Evolutionary conservation across 2,329 filamentous ascomycete species (phyloP), one percentile per base, ranked within the genome.

Genomic region (Xylariaceae sp.): DNA sequence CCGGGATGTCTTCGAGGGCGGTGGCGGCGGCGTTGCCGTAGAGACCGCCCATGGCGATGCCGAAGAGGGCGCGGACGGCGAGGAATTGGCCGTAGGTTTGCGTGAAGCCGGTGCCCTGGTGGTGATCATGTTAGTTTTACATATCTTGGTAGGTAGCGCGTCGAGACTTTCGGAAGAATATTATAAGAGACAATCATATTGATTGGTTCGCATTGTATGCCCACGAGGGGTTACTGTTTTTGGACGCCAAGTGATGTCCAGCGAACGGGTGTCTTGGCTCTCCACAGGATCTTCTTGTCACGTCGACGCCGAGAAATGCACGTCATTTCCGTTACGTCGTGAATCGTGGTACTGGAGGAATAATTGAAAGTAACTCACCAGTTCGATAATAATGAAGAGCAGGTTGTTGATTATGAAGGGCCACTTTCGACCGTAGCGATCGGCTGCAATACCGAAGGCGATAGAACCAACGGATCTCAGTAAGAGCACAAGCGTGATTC

Each of bases 11-110:
- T 69, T 93, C 90, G 8, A 93, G 79, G 0, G 89, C 88, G 67
- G 89, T 92, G 3, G 89, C 88, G 8, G 88, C 88, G 1, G 88
- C 88, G 67, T 91, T 91, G 58, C 90, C 90, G 73, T 92, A 86
- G 1, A 92, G 66, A 65, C 89, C 90, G 45, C 90, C 90, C 89
- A 93, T 93, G 66, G 89, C 89, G 49, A 93, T 73, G 51, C 89
- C 90, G 68, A 92, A 93, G 2, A 93, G 76, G 48, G 86, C 85
- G 47, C 90, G 81, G 9, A 89, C 88, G 9, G 86, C 88, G 18
- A 94, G 77, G 69, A 93, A 93, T 65, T 89, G 83, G 53, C 77
- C 68, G 67, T 89, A 90, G 0, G 85, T 91, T 0, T 78, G 72
- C 63, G 82, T 82, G 70, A 89, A 91, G 59, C 88, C 88, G 44